Evolutionary conservation across 208 protist species (phyloP).

Genomic region (Wallacemonas rigidus): DNA sequence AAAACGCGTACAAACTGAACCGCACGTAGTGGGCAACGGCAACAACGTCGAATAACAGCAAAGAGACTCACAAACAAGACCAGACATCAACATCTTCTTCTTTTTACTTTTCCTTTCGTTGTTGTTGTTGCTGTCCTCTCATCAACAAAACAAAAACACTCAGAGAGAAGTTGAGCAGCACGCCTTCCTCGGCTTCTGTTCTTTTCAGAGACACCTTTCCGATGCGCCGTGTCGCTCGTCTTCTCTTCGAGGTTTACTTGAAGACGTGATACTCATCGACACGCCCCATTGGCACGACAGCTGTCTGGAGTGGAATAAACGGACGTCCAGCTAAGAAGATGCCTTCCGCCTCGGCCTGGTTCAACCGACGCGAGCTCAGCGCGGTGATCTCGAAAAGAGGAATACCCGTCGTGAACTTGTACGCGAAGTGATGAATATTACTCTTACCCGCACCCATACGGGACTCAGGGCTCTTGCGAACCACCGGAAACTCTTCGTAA

Average conservation of each 20-base stretch:
- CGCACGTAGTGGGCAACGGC: no score
- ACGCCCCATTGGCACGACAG: conserved; percentile 85
- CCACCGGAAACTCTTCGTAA: conserved; percentile 90
- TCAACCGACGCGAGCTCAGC: conserved; percentile 66
- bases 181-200: no score
- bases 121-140: no score
- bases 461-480: conserved; percentile 87
- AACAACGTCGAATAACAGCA: no score
- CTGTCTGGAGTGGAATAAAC: conserved; percentile 88
- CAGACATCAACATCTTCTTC: not conserved
- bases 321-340: conserved; percentile 83
- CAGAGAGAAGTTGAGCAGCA: no score
- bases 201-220: no score
- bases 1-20: not conserved
- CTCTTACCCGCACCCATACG: conserved; percentile 91
- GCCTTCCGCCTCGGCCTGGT: conserved; percentile 87
- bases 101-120: conserved; percentile 16
- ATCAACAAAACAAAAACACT: no score
- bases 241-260: conserved; percentile 46
- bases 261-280: conserved; percentile 92
- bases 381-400: conserved; percentile 86
- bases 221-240: no score
- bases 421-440: conserved; percentile 92
- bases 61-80: no score
- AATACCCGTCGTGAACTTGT: conserved; percentile 90